Percentiles rank a stretch among this genome's conserved stretches.
These are phyloP conservation scores for Pelargonium myrrhifolium DNA, from an alignment of 441 rosid genomes.

Conservation along the genomic window DNA sequence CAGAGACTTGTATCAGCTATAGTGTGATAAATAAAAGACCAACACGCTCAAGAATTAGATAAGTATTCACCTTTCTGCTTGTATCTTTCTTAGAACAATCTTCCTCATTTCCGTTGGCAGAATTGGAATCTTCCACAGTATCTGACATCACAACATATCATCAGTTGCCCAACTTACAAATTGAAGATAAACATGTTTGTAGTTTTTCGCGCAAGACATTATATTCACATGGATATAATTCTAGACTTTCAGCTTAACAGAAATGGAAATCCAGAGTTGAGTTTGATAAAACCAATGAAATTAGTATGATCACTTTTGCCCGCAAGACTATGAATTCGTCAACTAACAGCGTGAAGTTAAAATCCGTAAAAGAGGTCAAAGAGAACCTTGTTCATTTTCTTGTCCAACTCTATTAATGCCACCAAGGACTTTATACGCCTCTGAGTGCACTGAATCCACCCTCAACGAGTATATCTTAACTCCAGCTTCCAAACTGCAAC, in stretches of 20 bases:
- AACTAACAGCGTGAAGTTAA: no score
- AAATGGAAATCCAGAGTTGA: not conserved
- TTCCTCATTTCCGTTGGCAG: constrained; percentile 36
- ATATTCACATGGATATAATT: not conserved
- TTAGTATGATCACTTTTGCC: no score
- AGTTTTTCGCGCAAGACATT: not conserved
- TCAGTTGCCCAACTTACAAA: constrained; percentile 11
- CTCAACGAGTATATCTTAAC: constrained; percentile 83
- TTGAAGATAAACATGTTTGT: not conserved
- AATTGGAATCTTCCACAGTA: constrained; percentile 32
- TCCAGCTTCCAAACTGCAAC: constrained; percentile 95
- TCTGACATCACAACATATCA: constrained; percentile 32
- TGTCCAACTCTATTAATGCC: constrained; percentile 78
- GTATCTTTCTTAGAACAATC: constrained; percentile 51
- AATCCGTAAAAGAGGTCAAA: not conserved
- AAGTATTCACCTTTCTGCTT: constrained; percentile 53
- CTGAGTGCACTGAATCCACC: constrained; percentile 88
- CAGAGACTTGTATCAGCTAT: constrained; percentile 20
- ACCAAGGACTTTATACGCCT: constrained; percentile 89
- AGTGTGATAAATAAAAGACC: constrained; percentile 8
- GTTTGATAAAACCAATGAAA: not conserved
- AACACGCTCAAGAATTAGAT: constrained; percentile 10
- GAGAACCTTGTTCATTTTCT: constrained; percentile 53
- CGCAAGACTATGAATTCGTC: no score
- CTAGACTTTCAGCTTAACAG: not conserved